Evolutionary conservation across 768 basidiomycete species (phyloP).

Genomic region (Mycena vulgaris): DNA sequence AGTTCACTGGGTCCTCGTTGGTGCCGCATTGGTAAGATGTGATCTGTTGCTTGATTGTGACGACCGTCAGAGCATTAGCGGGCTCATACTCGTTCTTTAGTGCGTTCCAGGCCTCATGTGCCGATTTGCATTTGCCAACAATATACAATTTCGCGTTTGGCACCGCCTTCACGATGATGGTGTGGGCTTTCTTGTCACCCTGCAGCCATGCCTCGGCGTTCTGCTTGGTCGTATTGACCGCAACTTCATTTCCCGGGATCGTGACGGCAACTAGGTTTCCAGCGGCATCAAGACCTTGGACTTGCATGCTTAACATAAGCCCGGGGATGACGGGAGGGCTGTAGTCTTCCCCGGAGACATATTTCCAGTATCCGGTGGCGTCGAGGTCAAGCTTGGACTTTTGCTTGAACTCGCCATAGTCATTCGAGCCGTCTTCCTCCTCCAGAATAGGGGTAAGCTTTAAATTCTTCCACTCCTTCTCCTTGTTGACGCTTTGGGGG

Average conservation of each 20-base stretch:
- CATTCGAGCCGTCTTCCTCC: slow-evolving; percentile 11
- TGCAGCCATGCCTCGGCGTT: slow-evolving; percentile 13
- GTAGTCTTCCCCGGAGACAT: slow-evolving; percentile 18
- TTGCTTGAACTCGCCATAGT: slow-evolving; percentile 28
- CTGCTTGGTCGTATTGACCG: neutral
- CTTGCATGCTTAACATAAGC: neutral
- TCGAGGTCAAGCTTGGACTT: slow-evolving; percentile 23
- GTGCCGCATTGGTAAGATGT: neutral
- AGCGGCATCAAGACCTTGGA: slow-evolving; percentile 7
- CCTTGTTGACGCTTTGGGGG: neutral
- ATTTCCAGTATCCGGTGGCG: slow-evolving; percentile 25
- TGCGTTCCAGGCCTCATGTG: neutral
- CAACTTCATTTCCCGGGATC: slow-evolving; percentile 12
- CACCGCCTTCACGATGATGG: slow-evolving; percentile 22
- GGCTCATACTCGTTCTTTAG: neutral
- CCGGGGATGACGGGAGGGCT: slow-evolving; percentile 23
- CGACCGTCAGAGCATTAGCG: neutral
- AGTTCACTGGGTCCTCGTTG: neutral
- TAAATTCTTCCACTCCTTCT: slow-evolving; percentile 24
- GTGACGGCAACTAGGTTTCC: neutral
- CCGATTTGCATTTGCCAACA: neutral
- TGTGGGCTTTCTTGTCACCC: slow-evolving; percentile 19
- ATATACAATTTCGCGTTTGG: neutral
- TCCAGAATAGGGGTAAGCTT: slow-evolving; percentile 28
- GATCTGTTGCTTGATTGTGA: neutral